These are phyloP conservation scores for Chaetomiaceae sp. DNA, from an alignment of 2,329 filamentous ascomycete species.

Conservation along the genomic window DNA sequence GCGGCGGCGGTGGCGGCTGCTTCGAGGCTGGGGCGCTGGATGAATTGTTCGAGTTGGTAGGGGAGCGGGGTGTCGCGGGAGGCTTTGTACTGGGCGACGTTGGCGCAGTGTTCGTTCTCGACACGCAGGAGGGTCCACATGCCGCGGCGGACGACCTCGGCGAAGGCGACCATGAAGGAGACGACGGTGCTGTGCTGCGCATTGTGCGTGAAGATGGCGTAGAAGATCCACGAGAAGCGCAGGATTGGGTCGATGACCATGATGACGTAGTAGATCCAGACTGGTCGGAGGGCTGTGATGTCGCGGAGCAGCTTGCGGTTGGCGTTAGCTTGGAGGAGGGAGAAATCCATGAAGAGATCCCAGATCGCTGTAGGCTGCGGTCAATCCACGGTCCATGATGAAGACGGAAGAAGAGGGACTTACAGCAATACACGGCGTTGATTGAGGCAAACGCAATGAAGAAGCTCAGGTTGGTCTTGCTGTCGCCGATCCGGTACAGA, in stretches of 20 bases:
- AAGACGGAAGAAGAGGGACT: conserved; percentile 28
- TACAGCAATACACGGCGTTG: conserved; percentile 78
- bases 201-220: conserved; percentile 75
- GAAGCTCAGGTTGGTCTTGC: conserved; percentile 53
- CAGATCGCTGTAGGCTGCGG: conserved; percentile 64
- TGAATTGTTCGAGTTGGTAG: conserved; percentile 57
- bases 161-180: conserved; percentile 72
- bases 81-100: conserved; percentile 85
- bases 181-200: conserved; percentile 77
- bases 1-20: conserved; percentile 16
- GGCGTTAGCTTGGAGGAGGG: conserved; percentile 72
- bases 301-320: conserved; percentile 66
- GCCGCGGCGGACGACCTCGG: conserved; percentile 77
- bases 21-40: conserved; percentile 40
- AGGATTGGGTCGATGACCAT: conserved; percentile 80
- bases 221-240: conserved; percentile 92
- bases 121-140: conserved; percentile 92
- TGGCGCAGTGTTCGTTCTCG: conserved; percentile 95
- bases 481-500: conserved; percentile 71
- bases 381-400: neutral
- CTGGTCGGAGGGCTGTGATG: conserved; percentile 70
- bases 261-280: conserved; percentile 80
- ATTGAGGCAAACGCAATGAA: conserved; percentile 79
- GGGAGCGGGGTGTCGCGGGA: conserved; percentile 82
- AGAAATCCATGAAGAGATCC: conserved; percentile 97